These are phyloP conservation scores for Geosiphon pyriformis DNA, from an alignment of 192 early-diverging fungal genomes.

Conservation along the genomic window DNA sequence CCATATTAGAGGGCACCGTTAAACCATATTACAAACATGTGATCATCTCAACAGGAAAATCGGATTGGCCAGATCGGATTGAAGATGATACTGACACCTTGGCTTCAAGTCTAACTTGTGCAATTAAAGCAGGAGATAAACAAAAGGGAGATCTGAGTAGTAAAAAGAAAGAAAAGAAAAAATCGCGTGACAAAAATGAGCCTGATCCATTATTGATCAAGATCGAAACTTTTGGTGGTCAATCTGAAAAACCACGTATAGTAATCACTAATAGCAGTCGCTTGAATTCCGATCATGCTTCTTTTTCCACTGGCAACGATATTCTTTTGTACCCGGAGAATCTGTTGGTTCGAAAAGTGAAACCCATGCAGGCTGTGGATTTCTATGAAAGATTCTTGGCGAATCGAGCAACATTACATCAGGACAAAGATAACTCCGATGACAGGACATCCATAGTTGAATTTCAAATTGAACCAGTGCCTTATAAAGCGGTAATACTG, in stretches of 20 bases:
- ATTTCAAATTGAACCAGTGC: constrained; percentile 15
- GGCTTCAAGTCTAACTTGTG: constrained; percentile 36
- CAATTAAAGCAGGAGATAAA: constrained; percentile 26
- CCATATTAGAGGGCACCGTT: constrained; percentile 41
- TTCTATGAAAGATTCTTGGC: constrained; percentile 41
- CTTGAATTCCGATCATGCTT: constrained; percentile 9
- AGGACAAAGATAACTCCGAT: not conserved
- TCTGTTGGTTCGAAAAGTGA: constrained; percentile 47
- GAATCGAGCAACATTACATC: not conserved
- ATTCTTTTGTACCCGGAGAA: constrained; percentile 50
- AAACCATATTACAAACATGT: constrained; percentile 52
- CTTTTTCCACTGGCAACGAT: constrained; percentile 15
- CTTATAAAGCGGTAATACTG: constrained; percentile 41
- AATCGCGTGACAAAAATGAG: not conserved
- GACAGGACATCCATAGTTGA: not conserved
- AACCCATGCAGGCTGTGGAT: constrained; percentile 31
- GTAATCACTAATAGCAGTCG: constrained; percentile 42
- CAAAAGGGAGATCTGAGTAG: not conserved
- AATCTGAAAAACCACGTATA: constrained; percentile 29
- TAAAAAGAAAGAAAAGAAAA: constrained; percentile 9
- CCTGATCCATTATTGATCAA: not conserved
- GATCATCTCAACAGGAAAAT: constrained; percentile 47
- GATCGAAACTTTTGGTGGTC: not conserved
- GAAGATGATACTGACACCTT: constrained; percentile 45
- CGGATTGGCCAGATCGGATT: constrained; percentile 45